Evolutionary conservation across 352 stramenopile species (phyloP), one percentile per base, ranked within the genome.

Genomic region (Globisporangium abappressorium): DNA sequence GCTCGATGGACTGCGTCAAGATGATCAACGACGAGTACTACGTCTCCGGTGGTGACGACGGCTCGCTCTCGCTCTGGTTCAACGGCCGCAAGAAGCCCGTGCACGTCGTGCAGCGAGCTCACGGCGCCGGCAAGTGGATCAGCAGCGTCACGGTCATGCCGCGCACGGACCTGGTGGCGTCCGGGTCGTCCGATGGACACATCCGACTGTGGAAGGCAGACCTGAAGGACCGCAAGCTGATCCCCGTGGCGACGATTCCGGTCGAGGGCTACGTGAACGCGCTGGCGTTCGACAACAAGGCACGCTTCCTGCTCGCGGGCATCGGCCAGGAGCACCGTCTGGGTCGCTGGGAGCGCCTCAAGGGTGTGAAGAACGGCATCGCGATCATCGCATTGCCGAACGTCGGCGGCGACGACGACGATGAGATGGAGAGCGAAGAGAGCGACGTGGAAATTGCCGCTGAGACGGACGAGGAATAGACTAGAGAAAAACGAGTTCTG

Each of bases 11-110:
- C 74, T 97, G 87, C 70, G 79, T 97, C 69, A 87, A 90, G 63
- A 97, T 97, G 90, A 69, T 98, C 68, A 95, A 82, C 38, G 92
- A 98, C 66, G 87, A 97, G 72, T 96, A 95, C 73, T 98, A 97
- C 71, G 78, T 98, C 28, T 98, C 91, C 0, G 93, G 94, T 51
- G 93, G 92, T 24, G 85, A 98, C 68, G 89, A 97, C 55, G 95
- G 88, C 34, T 91, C 83, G 41, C 76, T 98, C 30, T 87, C 87
- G 51, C 84, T 98, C 34, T 98, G 95, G 92, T 97, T 94, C 69
- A 96, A 94, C 54, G 87, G 88, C 36, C 93, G 96, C 51, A 98
- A 98, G 76, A 98, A 98, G 72, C 93, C 95, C 7, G 85, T 97
- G 26, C 84, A 76, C 60, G 81, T 93, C 22, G 77, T 98, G 7